These are phyloP conservation scores for Agarophyton chilense DNA, from an alignment of 23 red algal species.

Conservation along the genomic window DNA sequence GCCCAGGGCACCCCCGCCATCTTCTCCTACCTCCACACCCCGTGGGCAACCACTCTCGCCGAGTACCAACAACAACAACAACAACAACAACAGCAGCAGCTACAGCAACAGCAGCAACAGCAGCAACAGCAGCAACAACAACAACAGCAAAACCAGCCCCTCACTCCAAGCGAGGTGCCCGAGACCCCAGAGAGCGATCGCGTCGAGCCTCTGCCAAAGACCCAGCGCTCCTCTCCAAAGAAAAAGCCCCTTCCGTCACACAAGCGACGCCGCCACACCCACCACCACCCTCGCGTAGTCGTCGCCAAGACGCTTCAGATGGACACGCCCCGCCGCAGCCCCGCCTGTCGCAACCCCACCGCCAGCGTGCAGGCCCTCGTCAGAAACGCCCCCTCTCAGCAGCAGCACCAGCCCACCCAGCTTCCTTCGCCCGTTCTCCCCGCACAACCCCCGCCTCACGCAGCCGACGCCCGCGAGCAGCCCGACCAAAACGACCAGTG, in stretches of 20 bases:
- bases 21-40: background rate
- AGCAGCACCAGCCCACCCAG: too few relatives aligned
- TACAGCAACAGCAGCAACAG: too few relatives aligned
- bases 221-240: background rate
- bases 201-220: background rate
- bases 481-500: too few relatives aligned
- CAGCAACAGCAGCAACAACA: too few relatives aligned
- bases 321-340: background rate
- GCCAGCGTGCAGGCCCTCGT: background rate
- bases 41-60: conserved; percentile 1
- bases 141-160: too few relatives aligned
- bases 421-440: too few relatives aligned
- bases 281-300: background rate
- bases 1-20: background rate
- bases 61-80: too few relatives aligned
- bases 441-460: too few relatives aligned
- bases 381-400: too few relatives aligned
- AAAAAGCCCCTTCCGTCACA: background rate
- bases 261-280: background rate
- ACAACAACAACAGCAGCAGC: too few relatives aligned
- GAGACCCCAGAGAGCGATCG: background rate
- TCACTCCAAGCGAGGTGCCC: background rate
- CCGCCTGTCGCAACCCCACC: background rate
- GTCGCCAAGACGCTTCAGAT: background rate
- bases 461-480: too few relatives aligned